Conservation (phyloP, 208 protist species). For the Leptomonas pyrrhocoris region DNA sequence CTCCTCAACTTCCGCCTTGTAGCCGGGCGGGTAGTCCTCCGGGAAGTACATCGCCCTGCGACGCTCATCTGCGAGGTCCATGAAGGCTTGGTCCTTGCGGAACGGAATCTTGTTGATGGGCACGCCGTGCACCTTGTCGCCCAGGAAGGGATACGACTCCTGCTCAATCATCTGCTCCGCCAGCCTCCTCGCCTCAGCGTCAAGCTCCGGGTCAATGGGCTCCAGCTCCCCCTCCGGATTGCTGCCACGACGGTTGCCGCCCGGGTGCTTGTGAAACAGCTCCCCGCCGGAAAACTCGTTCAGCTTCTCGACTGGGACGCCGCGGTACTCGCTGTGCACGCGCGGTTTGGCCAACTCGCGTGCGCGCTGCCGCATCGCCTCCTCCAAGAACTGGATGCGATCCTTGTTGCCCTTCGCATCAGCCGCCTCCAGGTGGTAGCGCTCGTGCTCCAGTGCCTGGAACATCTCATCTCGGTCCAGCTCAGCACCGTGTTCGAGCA, state of each 20-base stretch:
- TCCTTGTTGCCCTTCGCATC: conserved; percentile 44
- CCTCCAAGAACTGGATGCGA: conserved; percentile 26
- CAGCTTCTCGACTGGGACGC: conserved; percentile 35
- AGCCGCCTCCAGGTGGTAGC: conserved; percentile 39
- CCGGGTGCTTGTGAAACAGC: conserved; percentile 29
- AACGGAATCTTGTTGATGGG: conserved; percentile 48
- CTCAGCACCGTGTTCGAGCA: conserved; percentile 49
- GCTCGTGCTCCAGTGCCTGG: conserved; percentile 48
- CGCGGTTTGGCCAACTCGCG: conserved; percentile 25
- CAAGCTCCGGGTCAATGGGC: conserved; percentile 40
- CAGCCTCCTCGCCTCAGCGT: conserved; percentile 40
- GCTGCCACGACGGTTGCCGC: conserved; percentile 19
- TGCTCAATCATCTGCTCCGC: conserved; percentile 47
- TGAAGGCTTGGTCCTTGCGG: conserved; percentile 54
- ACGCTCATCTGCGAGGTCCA: conserved; percentile 57
- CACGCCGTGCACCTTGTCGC: conserved; percentile 55
- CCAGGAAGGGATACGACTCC: conserved; percentile 61
- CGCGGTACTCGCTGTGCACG: conserved; percentile 34
- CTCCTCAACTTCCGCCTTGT: conserved; percentile 23
- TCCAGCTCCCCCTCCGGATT: conserved; percentile 12
- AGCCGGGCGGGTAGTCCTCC: conserved; percentile 14
- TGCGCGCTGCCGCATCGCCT: conserved; percentile 30
- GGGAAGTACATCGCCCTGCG: conserved; percentile 13
- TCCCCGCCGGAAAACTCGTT: conserved; percentile 30
- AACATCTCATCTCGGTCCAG: conserved; percentile 61